Evolutionary conservation across 163 green algal genomes (phyloP), one percentile per base, ranked within the genome.

Genomic region (Chlamydomonas reinhardtii): DNA sequence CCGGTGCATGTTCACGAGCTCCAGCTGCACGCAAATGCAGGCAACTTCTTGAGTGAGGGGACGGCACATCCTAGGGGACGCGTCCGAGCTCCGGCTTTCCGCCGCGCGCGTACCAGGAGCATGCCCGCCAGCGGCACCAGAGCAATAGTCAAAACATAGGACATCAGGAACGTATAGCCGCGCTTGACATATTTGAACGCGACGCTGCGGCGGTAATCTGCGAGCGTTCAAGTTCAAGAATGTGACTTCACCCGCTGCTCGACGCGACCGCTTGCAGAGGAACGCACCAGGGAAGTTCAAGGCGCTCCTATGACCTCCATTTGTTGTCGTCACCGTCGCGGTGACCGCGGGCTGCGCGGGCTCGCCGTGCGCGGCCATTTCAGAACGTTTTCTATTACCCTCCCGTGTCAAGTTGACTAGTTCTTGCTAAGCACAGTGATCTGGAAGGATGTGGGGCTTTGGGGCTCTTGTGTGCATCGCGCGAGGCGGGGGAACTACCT

Each of bases 131-230:
- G 72, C 39, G 82, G 82, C 14, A 97, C 59, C 12, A 95, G 73
- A 22, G 93, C 62, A 56, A 98, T 89, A 0, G 93, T 94, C 15
- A 97, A 74, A 70, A 87, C 37, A 37, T 89, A 73, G 12, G 48
- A 75, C 54, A 88, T 93, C 22, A 97, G 74, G 25, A 97, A 56
- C 31, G 93, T 94, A 62, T 97, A 96, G 54, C 96, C 96, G 71
- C 88, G 90, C 77, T 95, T 97, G 68, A 98, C 95, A 87, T 98
- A 96, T 74, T 98, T 97, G 1, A 96, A 71, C 0, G 91, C 93
- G 3, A 98, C 93, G 43, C 87, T 93, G 25, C 93, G 84, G 17
- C 95, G 93, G 71, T 98, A 98, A 74, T 98, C 95, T 98, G 93
- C 90, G 59, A 31, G 56, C 48, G 59, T 56, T 71, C 43, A 79